phyloP scores from a whole-genome alignment of 331 rosid species.

The Phaseolus coccineus region DNA sequence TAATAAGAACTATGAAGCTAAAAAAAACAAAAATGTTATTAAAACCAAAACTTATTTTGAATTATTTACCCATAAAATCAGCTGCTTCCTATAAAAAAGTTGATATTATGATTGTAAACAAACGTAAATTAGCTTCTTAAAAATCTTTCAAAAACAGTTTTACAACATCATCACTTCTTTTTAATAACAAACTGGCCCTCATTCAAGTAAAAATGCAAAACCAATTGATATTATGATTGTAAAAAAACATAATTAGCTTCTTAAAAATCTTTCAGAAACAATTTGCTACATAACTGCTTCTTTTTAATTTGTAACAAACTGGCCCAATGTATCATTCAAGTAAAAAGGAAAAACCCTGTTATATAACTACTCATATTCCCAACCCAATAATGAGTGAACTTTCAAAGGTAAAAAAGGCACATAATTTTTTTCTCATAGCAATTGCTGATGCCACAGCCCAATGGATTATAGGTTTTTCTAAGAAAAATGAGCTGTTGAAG shows the following conservation, averaged over 20 bases:
- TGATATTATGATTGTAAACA: neutral
- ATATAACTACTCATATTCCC: constrained; percentile 12
- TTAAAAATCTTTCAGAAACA: neutral
- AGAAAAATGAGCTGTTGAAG: neutral
- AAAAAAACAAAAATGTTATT: neutral
- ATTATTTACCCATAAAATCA: neutral
- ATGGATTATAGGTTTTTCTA: neutral
- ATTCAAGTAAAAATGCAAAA: neutral
- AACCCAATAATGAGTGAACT: constrained; percentile 15
- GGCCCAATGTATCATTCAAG: constrained; percentile 7
- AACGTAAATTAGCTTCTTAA: neutral
- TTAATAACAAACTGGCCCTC: neutral
- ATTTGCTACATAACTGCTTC: neutral
- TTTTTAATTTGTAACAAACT: neutral
- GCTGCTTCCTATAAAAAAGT: neutral
- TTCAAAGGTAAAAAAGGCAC: constrained; percentile 18
- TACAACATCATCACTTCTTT: neutral
- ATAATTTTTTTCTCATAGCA: neutral
- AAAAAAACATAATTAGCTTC: neutral
- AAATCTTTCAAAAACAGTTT: neutral
- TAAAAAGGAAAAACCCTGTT: constrained; percentile 3
- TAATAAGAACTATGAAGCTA: neutral
- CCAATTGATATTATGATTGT: neutral
- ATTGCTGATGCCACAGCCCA: constrained; percentile 19
- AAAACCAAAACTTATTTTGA: neutral